Evolutionary conservation across 2,329 filamentous ascomycete species (phyloP).

Genomic region (Gyromitra esculenta): DNA sequence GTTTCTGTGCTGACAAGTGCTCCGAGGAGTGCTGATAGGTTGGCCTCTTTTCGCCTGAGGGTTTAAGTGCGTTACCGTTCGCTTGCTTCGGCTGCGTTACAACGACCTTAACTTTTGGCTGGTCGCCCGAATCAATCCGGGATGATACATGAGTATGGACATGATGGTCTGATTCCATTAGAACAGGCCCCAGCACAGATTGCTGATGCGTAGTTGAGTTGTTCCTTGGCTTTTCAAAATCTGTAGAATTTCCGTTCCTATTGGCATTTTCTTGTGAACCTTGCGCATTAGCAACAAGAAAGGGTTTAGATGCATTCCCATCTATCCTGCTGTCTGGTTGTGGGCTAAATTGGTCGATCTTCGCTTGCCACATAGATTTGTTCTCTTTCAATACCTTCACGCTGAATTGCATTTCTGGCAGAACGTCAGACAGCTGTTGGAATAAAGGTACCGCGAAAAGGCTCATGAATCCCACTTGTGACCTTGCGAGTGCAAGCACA

Average conservation of each 20-base stretch:
- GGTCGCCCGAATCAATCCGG: constrained; percentile 43
- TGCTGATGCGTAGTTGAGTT: constrained; percentile 47
- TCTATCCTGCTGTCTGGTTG: constrained; percentile 36
- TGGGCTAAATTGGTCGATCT: constrained; percentile 66
- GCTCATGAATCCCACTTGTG: constrained; percentile 96
- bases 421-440: constrained; percentile 82
- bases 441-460: constrained; percentile 94
- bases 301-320: constrained; percentile 25
- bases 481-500: constrained; percentile 80
- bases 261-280: constrained; percentile 29
- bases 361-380: constrained; percentile 75
- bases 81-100: constrained; percentile 51
- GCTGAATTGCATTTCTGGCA: constrained; percentile 85
- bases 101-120: constrained; percentile 51
- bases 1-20: constrained; percentile 48
- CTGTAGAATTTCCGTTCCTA: constrained; percentile 28
- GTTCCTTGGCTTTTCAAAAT: constrained; percentile 40
- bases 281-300: constrained; percentile 22
- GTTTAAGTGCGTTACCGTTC: constrained; percentile 43
- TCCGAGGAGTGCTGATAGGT: constrained; percentile 55
- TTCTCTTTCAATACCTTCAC: constrained; percentile 84
- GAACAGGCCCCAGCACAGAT: constrained; percentile 51
- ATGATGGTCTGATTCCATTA: constrained; percentile 54
- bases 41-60: constrained; percentile 52
- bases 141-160: constrained; percentile 43